Percentiles rank a stretch among this genome's conserved stretches.
Conservation (phyloP, 495 filamentous ascomycete species). For the Aspergillus sclerotioniger region DNA sequence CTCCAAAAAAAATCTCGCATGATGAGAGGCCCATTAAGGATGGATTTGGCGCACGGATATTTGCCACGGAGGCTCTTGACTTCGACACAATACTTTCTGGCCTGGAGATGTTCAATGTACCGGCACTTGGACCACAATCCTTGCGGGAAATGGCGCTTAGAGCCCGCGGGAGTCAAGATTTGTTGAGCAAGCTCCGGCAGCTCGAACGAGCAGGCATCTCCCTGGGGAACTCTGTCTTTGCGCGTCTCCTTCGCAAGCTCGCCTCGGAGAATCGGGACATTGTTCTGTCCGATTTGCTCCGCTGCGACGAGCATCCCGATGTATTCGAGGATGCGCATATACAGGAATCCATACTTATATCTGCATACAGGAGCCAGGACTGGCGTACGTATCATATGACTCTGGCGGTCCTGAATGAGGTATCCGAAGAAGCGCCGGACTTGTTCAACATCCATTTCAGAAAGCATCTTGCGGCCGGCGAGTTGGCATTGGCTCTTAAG, state of each 20-base stretch:
- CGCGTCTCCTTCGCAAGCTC: constrained; percentile 56
- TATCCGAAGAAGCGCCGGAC: constrained; percentile 25
- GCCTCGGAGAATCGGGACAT: constrained; percentile 53
- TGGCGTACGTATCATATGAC: constrained; percentile 54
- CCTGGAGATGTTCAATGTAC: constrained; percentile 62
- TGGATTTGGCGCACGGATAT: constrained; percentile 64
- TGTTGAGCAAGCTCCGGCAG: constrained; percentile 54
- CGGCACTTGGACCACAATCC: constrained; percentile 67
- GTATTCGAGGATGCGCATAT: constrained; percentile 60
- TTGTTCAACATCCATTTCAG: constrained; percentile 44
- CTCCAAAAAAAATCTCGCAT: constrained; percentile 8
- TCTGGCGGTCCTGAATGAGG: constrained; percentile 45
- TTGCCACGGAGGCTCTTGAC: constrained; percentile 66
- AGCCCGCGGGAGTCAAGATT: constrained; percentile 49
- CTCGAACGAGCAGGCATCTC: constrained; percentile 59
- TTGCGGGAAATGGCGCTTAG: constrained; percentile 68
- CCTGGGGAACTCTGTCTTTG: constrained; percentile 57
- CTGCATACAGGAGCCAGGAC: constrained; percentile 49
- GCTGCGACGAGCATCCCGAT: constrained; percentile 74
- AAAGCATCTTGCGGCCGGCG: constrained; percentile 38
- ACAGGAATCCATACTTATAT: constrained; percentile 55
- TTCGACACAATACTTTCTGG: constrained; percentile 63
- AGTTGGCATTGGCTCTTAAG: constrained; percentile 33
- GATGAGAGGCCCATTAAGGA: constrained; percentile 47
- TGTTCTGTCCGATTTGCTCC: constrained; percentile 57